Base-by-base conservation (phyloP, 2,329 filamentous ascomycete genomes). In the Pyricularia grisea region DNA sequence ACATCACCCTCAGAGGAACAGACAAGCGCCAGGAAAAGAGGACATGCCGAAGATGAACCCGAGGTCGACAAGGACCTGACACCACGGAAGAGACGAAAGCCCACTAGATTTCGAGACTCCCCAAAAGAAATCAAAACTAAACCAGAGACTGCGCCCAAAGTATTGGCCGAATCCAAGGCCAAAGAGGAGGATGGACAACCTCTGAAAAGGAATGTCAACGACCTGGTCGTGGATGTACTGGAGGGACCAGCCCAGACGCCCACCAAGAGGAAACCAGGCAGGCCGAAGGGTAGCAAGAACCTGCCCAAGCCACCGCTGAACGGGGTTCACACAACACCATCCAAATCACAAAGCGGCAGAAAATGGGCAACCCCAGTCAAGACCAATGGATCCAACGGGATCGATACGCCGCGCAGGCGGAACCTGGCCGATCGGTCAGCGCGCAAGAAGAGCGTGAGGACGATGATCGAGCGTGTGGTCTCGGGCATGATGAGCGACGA, bases 381-480 rank as follows among this genome's bases (percentile, higher is more conserved):
- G 68, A 70, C 73, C 4, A 74, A 71, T 27, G 74, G 75, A 12
- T 67, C 74, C 27, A 80, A 75, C 50, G 79, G 78, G 7, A 75
- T 80, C 42, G 73, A 75, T 50, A 92, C 90, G 0, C 90, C 92
- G 0, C 86, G 87, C 55, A 85, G 88, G 72, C 83, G 85, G 61
- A 87, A 85, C 71, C 91, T 92, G 72, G 91, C 91, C 25, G 93
- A 97, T 79, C 88, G 91, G 66, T 97, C 94, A 5, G 94, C 94
- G 1, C 88, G 91, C 74, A 89, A 89, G 75, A 97, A 97, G 82
- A 97, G 92, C 77, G 91, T 91, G 27, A 85, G 89, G 67, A 87
- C 88, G 3, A 80, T 97, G 67, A 89, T 96, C 55, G 88, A 94
- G 75, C 88, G 89, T 63, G 88, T 89, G 7, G 83, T 91, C 12